Evolutionary conservation across 495 filamentous ascomycete genomes (phyloP).

Genomic region (Aeminium ludgeri): DNA sequence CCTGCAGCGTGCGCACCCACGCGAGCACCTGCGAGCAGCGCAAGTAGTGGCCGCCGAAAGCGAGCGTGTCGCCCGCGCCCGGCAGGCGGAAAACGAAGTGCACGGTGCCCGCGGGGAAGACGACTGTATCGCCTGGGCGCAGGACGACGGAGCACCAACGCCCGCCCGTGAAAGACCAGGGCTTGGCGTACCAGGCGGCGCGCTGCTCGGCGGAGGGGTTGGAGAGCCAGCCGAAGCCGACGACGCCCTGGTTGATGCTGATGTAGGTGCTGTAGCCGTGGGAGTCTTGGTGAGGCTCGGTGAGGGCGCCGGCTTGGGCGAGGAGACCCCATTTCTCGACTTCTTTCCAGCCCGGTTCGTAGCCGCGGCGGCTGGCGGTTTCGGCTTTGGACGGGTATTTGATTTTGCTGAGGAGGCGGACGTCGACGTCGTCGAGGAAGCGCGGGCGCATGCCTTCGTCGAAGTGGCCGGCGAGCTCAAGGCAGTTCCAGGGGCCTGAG

Average conservation of each 20-base stretch:
- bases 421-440: conserved; percentile 13
- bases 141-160: conserved; percentile 22
- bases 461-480: conserved; percentile 11
- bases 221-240: conserved; percentile 23
- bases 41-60: conserved; percentile 15
- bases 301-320: conserved; percentile 14
- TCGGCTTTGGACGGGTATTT: conserved; percentile 7
- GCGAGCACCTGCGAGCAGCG: conserved; percentile 14
- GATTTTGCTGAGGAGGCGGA: conserved; percentile 9
- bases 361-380: conserved; percentile 6
- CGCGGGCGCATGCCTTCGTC: conserved; percentile 10
- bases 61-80: conserved; percentile 9
- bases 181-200: conserved; percentile 14
- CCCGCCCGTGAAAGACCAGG: conserved; percentile 13
- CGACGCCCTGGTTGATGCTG: conserved; percentile 19
- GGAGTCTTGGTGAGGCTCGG: conserved; percentile 16
- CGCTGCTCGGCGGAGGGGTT: conserved; percentile 16
- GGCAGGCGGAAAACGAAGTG: conserved; percentile 23
- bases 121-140: conserved; percentile 19
- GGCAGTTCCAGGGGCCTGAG: conserved; percentile 10
- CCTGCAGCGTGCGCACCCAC: conserved; percentile 9
- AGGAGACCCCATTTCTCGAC: conserved; percentile 15
- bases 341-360: conserved; percentile 10
- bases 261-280: conserved; percentile 20
- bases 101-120: conserved; percentile 23